phyloP scores from a whole-genome alignment of 306 rosid species.

The Medicago truncatula region MtrunA17r5.0-ANR NC_053044.1:3737501-3738000 shows the following conservation, averaged over 20 bases:
- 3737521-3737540: conserved; percentile 46
- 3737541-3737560: conserved; percentile 47
- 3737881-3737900: background rate
- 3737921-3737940: conserved; percentile 1
- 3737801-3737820: conserved; percentile 49
- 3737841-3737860: background rate
- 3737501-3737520: background rate
- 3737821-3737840: conserved; percentile 27
- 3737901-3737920: background rate
- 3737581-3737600: conserved; percentile 23
- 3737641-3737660: conserved; percentile 23
- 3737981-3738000: conserved; percentile 38
- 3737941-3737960: background rate
- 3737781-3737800: conserved; percentile 41
- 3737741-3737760: conserved; percentile 43
- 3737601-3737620: conserved; percentile 25
- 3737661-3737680: conserved; percentile 33
- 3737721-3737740: conserved; percentile 37
- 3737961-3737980: background rate
- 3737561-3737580: background rate
- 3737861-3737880: conserved; percentile 25
- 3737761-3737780: conserved; percentile 34
- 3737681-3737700: conserved; percentile 38
- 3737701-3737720: background rate
- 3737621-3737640: conserved; percentile 41